Evolutionary conservation across 345 rosid species (phyloP), one percentile per base, ranked within the genome.

Genomic region (Cardiospermum halicacabum): DNA sequence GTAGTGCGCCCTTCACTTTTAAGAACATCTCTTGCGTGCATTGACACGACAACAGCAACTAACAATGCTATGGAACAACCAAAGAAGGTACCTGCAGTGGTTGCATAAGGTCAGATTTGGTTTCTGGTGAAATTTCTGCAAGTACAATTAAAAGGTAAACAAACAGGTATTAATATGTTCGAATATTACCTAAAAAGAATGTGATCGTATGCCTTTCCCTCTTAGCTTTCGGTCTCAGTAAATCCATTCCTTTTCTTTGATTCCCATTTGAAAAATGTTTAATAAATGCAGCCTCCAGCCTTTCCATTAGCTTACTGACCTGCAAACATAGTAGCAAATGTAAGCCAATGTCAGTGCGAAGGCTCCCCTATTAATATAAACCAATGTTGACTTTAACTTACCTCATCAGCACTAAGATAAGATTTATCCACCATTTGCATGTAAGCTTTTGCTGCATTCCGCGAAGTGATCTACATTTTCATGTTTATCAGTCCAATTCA

Each of bases 241-340:
- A 56, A 39, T 64, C 68, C 93, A 88, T 84, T 56, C 84, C 97
- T 69, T 81, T 85, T 22, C 84, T 69, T 47, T 72, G 88, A 68
- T 88, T 91, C 58, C 91, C 93, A 60, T 86, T 85, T 0, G 96
- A 74, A 49, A 91, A 91, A 73, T 91, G 97, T 71, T 86, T 88
- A 10, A 83, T 60, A 61, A 79, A 91, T 3, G 86, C 76, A 1
- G 75, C 75, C 64, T 88, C 97, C 7, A 88, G 89, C 65, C 82
- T 77, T 8, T 77, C 78, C 81, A 88, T 77, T 51, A 91, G 91
- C 74, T 66, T 83, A 5, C 80, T 62, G 47, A 91, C 82, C 92
- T 86, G 71, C 26, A n/a, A 21, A 42, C 40, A 9, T n/a, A 63
- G 43, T 60, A 31, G 7, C 16, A 12, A n/a, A n/a, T n/a, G n/a